Evolutionary conservation across 169 alveolate species (phyloP).

Genomic region (Theileria orientalis): DNA sequence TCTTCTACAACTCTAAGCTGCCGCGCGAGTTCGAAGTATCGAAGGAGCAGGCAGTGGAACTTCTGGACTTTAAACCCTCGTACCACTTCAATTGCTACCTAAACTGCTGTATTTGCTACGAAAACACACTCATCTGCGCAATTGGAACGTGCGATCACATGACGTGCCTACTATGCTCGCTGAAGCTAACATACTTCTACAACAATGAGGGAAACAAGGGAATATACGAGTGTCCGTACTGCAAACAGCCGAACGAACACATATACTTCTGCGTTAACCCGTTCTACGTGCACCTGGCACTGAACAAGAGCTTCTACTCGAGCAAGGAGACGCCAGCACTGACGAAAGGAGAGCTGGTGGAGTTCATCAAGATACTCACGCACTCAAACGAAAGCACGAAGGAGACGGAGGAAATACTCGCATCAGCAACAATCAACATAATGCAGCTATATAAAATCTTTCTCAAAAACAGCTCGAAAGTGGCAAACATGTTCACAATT

Average conservation of each 20-base stretch:
- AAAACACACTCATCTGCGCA: slow-evolving; percentile 58
- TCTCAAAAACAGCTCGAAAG: neutral
- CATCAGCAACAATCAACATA: slow-evolving; percentile 23
- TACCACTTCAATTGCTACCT: slow-evolving; percentile 48
- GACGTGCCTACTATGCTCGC: slow-evolving; percentile 54
- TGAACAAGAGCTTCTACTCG: slow-evolving; percentile 20
- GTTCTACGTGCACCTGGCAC: slow-evolving; percentile 30
- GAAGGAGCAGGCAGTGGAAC: slow-evolving; percentile 42
- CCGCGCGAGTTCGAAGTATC: slow-evolving; percentile 24
- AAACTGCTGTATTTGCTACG: slow-evolving; percentile 64
- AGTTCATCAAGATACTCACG: slow-evolving; percentile 18
- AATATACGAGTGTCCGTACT: slow-evolving; percentile 52
- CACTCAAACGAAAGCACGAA: neutral
- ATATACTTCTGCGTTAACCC: slow-evolving; percentile 54
- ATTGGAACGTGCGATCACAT: slow-evolving; percentile 50
- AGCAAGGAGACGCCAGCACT: slow-evolving; percentile 26
- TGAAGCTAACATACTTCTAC: slow-evolving; percentile 47
- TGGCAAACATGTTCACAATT: neutral
- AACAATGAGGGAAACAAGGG: neutral
- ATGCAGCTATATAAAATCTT: slow-evolving; percentile 35
- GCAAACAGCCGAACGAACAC: slow-evolving; percentile 55
- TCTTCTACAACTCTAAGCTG: slow-evolving; percentile 35
- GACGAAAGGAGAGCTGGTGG: slow-evolving; percentile 13
- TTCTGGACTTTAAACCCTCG: slow-evolving; percentile 21
- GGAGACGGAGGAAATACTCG: neutral